Evolutionary conservation across 2,329 filamentous ascomycete species (phyloP).

Genomic region (Cladosporium sp.): DNA sequence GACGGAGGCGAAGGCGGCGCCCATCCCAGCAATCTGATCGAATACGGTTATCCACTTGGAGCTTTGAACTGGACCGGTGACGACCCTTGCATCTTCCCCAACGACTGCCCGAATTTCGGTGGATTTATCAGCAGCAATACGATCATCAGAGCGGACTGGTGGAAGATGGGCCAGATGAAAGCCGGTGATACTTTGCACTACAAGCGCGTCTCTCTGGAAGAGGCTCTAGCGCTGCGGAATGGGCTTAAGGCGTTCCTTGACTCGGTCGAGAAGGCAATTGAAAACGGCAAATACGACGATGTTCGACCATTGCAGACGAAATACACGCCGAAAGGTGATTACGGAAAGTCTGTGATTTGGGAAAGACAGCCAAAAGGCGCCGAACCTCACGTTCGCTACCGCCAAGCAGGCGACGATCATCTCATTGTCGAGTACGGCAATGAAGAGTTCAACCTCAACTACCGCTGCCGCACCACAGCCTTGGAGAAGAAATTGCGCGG

Average conservation of each 20-base stretch:
- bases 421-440: slow-evolving; percentile 56
- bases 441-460: slow-evolving; percentile 54
- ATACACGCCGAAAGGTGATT: slow-evolving; percentile 22
- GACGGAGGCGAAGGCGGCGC: slow-evolving; percentile 61
- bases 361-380: slow-evolving; percentile 24
- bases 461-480: slow-evolving; percentile 52
- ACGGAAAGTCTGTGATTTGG: slow-evolving; percentile 28
- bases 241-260: slow-evolving; percentile 44
- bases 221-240: slow-evolving; percentile 45
- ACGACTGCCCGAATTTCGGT: slow-evolving; percentile 58
- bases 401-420: slow-evolving; percentile 45
- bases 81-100: slow-evolving; percentile 56
- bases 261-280: slow-evolving; percentile 38
- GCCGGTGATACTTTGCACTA: slow-evolving; percentile 54
- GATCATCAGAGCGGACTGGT: slow-evolving; percentile 54
- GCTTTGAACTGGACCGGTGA: slow-evolving; percentile 60
- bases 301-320: slow-evolving; percentile 29
- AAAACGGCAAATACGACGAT: slow-evolving; percentile 29
- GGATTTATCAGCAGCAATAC: slow-evolving; percentile 57
- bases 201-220: slow-evolving; percentile 46
- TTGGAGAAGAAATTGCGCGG: slow-evolving; percentile 47
- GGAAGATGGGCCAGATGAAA: slow-evolving; percentile 60
- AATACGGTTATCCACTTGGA: slow-evolving; percentile 58
- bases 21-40: slow-evolving; percentile 51
- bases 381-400: slow-evolving; percentile 29